Base-by-base conservation (phyloP, 176 grass and related monocot species). In the Oryza australiensis region DNA sequence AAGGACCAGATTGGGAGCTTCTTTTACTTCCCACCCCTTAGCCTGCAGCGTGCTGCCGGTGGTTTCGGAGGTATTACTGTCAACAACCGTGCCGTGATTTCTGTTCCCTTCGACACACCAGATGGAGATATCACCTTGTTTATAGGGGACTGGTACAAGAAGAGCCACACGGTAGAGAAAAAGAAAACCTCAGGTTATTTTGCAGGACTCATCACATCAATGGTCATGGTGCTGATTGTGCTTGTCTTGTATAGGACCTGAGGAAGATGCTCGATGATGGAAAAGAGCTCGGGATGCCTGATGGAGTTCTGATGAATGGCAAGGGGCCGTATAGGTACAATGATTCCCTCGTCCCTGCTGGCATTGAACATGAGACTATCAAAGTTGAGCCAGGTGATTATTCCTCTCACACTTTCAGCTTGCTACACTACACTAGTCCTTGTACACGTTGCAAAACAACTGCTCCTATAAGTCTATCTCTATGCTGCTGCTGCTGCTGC, bases 1-100 rank as follows among this genome's bases (percentile, higher is more conserved):
- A 98, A 98, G 82, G 95, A 98, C 49, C 95, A 98, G 87, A 91
- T 98, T 38, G 95, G 95, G 45, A 98, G 92, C 89, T 95, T 91
- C 92, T 98, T 98, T 86, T 98, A 95, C 80, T 98, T 93, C n/a
- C 92, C 95, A 26, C 90, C 95, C 34, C 90, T 98, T 5, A 48
- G 38, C 14, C 87, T 98, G 84, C 95, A 98, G 78, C 86, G 95
- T 3, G 92, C 95, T 0, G 84, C 87, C 0, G 95, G 95, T 2
- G 95, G 95, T 0, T 98, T 87, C 0, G 95, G 95, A 15, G 95
- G 93, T 64, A 93, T 98, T 28, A 91, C 89, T 7, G 93, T 93
- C 60, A 98, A 93, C 64, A 98, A 93, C 69, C 86, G 95, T 0
- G 92, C 75, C 0, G 84, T 98, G 5, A 90, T 98, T 78, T 85